phyloP scores from a whole-genome alignment of 2,329 filamentous ascomycete species.

The Graphilbum fragrans region DNA sequence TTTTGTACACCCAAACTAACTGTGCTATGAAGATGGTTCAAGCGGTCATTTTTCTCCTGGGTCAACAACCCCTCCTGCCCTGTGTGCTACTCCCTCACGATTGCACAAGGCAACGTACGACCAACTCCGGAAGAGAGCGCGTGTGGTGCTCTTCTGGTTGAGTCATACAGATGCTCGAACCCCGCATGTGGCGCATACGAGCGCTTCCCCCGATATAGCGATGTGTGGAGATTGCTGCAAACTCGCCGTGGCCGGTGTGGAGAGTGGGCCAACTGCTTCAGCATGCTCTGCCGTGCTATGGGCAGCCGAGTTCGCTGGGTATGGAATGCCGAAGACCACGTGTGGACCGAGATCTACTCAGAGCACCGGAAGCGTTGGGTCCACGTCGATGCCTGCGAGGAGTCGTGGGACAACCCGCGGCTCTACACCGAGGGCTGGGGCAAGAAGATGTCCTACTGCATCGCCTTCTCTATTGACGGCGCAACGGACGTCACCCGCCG shows the following conservation, averaged over 20 bases:
- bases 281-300: constrained; percentile 90
- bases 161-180: constrained; percentile 79
- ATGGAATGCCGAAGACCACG: constrained; percentile 95
- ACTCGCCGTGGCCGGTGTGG: constrained; percentile 77
- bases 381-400: constrained; percentile 92
- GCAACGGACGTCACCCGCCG: constrained; percentile 54
- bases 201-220: constrained; percentile 81
- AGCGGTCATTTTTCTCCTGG: constrained; percentile 87
- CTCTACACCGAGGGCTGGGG: constrained; percentile 92
- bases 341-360: constrained; percentile 97
- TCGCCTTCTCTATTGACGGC: constrained; percentile 89
- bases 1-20: constrained; percentile 2
- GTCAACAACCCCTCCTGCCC: constrained; percentile 90
- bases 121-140: constrained; percentile 83
- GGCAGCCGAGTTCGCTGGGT: constrained; percentile 91
- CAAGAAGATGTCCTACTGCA: constrained; percentile 93
- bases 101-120: constrained; percentile 70
- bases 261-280: constrained; percentile 98
- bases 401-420: constrained; percentile 86
- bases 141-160: constrained; percentile 74
- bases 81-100: constrained; percentile 69
- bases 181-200: constrained; percentile 66
- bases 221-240: constrained; percentile 86
- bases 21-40: constrained; percentile 64
- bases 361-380: constrained; percentile 89